Evolutionary conservation across 75 land plant genomes (phyloP), one percentile per base, ranked within the genome.

Genomic region (Azolla pinnata): DNA sequence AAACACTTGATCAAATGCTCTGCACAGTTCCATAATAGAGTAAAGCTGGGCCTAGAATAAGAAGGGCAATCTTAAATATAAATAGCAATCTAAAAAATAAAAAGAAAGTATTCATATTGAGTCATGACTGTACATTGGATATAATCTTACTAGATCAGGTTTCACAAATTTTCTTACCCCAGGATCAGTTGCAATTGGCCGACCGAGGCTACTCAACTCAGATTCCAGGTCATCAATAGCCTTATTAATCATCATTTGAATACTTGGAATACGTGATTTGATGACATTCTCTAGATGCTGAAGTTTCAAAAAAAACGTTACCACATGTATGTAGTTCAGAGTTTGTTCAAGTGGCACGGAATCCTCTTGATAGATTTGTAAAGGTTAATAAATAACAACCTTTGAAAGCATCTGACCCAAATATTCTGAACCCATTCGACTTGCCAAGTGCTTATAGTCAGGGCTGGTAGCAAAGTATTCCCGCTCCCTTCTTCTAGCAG

Each of bases 351-450:
- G n/a, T n/a, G n/a, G n/a, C n/a, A n/a, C n/a, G n/a, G n/a, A n/a
- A n/a, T n/a, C n/a, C n/a, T n/a, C n/a, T n/a, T n/a, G n/a, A n/a
- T n/a, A n/a, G n/a, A n/a, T n/a, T n/a, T 55, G 32, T 25, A 12
- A 7, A 47, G 20, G 50, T 18, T 18, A 16, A 4, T 9, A 52
- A 25, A 33, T 30, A 33, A 31, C 30, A 5, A 90, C 97, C 88
- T 90, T 90, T 31, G 97, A 90, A 27, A 90, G 83, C 66, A 86
- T 69, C 64, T 82, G 85, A 26, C 79, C 97, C 4, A 90, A 59
- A 74, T 87, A 75, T 60, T 90, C 97, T 30, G 93, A 90, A 42
- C 97, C 97, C 97, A 90, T 90, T 50, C 92, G 79, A 59, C 71
- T 60, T 31, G 85, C 72, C 42, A 90, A 72, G 68, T 90, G 93